Evolutionary conservation across 177 flowering plant species (phyloP).

Genomic region (Vitis hybrid): DNA sequence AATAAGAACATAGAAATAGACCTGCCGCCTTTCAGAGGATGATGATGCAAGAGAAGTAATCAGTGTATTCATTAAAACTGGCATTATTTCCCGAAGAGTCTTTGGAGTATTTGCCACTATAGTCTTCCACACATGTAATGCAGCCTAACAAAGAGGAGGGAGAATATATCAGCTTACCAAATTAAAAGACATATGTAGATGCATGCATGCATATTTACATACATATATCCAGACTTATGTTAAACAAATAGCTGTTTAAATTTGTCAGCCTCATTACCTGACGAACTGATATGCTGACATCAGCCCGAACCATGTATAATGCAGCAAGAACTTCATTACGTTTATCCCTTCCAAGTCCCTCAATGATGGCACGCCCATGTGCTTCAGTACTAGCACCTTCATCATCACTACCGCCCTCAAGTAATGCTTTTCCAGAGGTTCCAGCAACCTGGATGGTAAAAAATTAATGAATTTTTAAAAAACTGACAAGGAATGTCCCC

Average conservation of each 20-base stretch:
- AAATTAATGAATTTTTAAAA: too few species aligned
- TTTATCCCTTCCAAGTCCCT: slow-evolving; percentile 87
- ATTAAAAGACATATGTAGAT: too few species aligned
- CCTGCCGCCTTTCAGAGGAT: slow-evolving; percentile 98
- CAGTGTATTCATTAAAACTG: slow-evolving; percentile 89
- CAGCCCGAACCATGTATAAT: slow-evolving; percentile 94
- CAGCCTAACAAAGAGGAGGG: slow-evolving; percentile 59
- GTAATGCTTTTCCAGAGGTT: slow-evolving; percentile 96
- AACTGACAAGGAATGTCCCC: neutral
- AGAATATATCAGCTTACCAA: neutral
- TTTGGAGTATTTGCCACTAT: slow-evolving; percentile 98
- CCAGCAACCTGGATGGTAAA: slow-evolving; percentile 80
- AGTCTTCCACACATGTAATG: slow-evolving; percentile 99
- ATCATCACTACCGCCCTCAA: slow-evolving; percentile 99
- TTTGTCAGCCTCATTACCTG: slow-evolving; percentile 53
- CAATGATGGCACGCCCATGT: slow-evolving; percentile 97
- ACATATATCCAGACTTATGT: neutral
- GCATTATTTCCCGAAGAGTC: slow-evolving; percentile 97
- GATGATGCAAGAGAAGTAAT: slow-evolving; percentile 93
- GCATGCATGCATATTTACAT: too few species aligned
- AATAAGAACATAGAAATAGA: slow-evolving; percentile 16
- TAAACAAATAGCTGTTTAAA: neutral
- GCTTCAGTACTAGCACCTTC: slow-evolving; percentile 99
- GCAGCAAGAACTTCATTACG: slow-evolving; percentile 99
- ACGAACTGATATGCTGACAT: slow-evolving; percentile 90